Evolutionary conservation across 345 rosid species (phyloP), one percentile per base, ranked within the genome.

Genomic region (Carallia pectinifolia): DNA sequence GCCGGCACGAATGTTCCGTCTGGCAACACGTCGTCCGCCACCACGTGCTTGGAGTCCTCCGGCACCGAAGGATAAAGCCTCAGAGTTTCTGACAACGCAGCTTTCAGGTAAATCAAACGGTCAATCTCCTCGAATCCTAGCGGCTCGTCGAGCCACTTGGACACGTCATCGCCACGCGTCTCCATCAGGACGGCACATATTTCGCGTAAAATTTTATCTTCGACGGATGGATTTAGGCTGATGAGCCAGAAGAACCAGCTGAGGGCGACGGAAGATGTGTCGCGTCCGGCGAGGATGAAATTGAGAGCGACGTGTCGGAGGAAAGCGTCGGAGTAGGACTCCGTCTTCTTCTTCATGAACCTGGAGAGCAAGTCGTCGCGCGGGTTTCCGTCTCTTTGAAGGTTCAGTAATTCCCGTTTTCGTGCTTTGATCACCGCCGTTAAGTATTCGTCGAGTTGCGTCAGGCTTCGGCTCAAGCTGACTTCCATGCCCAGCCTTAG

Each of bases 241-340:
- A 90, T 67, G 67, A 90, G 53, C 93, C 96, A 88, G 75, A 95
- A 95, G 81, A 95, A 95, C 99, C 99, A 95, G 86, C 89, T 74
- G 30, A 94, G 66, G 18, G 98, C 97, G 1, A 90, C 98, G 0
- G 97, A 86, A 66, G 97, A 91, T 75, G 98, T 94, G 90, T 94
- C 97, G 13, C 98, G 91, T 37, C 98, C 98, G 47, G 98, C 98
- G 53, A 94, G 85, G 84, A 94, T 90, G 85, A 94, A 94, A 61
- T 88, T 94, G 48, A 90, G 91, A n/a, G 97, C 98, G 71, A 94
- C 96, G 77, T 91, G 95, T 74, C 87, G 89, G 56, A 94, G 93
- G 68, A 85, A 82, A 3, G 80, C 66, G 77, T 91, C 97, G 0
- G 97, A 78, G 87, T 88, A 89, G 60, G 89, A 70, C 34, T 33